phyloP scores from a whole-genome alignment of 2,329 filamentous ascomycete genomes.

The Chaetomiaceae sp. region DNA sequence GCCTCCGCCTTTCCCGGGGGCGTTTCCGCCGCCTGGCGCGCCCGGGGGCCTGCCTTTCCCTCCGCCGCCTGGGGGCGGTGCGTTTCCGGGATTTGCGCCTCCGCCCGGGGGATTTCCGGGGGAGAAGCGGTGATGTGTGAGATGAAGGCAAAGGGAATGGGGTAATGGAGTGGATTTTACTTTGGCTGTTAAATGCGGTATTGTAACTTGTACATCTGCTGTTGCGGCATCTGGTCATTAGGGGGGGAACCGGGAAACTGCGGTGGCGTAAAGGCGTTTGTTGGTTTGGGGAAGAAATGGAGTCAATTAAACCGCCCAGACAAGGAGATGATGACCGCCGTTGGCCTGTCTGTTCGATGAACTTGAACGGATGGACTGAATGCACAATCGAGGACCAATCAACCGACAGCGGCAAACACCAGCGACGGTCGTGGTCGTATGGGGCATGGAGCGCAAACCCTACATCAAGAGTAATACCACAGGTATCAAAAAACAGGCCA shows the following conservation, averaged over 20 bases:
- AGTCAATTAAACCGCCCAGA: not conserved
- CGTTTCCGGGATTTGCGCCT: conserved; percentile 43
- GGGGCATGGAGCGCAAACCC: no score
- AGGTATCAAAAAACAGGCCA: not conserved
- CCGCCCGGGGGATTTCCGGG: conserved; percentile 26
- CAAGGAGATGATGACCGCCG: not conserved
- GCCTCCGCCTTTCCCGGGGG: conserved; percentile 29
- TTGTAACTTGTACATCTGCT: not conserved
- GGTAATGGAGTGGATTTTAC: not conserved
- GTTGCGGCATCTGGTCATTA: not conserved
- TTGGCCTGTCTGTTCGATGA: no score
- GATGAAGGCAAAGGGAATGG: not conserved
- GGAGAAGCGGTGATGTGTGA: conserved; percentile 4
- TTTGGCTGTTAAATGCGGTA: not conserved
- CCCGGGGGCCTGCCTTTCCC: conserved; percentile 28
- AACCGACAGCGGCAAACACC: not conserved
- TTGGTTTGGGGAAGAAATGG: not conserved
- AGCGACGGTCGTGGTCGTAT: not conserved
- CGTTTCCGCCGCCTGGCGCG: conserved; percentile 18
- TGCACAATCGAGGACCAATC: no score
- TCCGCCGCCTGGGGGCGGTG: conserved; percentile 19
- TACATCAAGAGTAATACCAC: no score
- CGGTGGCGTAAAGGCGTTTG: conserved; percentile 3
- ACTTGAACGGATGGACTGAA: no score
- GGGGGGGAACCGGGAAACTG: not conserved